A percentile compares a stretch with the other conserved stretches of the same genome.
These are phyloP conservation scores for Rosa rugosa DNA, from an alignment of 306 rosid species.

Conservation along the genomic window DNA sequence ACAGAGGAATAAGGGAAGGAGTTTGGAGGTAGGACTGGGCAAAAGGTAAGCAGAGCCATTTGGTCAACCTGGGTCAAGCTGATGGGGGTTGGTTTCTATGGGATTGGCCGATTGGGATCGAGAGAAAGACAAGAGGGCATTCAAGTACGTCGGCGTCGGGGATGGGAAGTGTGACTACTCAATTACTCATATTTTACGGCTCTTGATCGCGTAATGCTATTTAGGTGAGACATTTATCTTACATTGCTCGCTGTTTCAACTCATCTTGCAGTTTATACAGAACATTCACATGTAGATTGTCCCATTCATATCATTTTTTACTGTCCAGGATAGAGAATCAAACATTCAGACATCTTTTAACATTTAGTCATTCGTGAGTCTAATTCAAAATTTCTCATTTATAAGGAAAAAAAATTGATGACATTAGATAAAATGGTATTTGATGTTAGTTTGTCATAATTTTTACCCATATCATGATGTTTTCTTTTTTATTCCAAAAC, in stretches of 20 bases:
- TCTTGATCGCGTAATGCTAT: neutral
- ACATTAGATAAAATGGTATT: too few relatives aligned
- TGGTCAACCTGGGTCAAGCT: neutral
- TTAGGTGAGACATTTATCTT: neutral
- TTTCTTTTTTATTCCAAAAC: too few relatives aligned
- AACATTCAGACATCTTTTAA: neutral
- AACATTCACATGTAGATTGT: neutral
- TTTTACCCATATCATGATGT: too few relatives aligned
- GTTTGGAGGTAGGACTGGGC: constrained; percentile 26
- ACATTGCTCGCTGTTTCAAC: neutral
- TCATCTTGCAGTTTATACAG: neutral
- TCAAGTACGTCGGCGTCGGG: neutral
- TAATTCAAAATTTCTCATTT: too few relatives aligned
- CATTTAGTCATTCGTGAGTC: too few relatives aligned
- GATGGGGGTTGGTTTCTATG: neutral
- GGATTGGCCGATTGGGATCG: neutral
- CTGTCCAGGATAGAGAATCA: neutral
- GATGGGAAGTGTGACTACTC: neutral
- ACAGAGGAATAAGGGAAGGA: constrained; percentile 27
- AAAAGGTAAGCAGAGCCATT: constrained; percentile 34
- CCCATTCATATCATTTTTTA: too few relatives aligned
- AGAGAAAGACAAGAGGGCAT: neutral
- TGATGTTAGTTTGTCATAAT: too few relatives aligned
- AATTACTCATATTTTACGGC: neutral
- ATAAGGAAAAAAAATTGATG: too few relatives aligned